phyloP scores from a whole-genome alignment of 2,329 filamentous ascomycete species.

The Kalaharituber pfeilii region DNA sequence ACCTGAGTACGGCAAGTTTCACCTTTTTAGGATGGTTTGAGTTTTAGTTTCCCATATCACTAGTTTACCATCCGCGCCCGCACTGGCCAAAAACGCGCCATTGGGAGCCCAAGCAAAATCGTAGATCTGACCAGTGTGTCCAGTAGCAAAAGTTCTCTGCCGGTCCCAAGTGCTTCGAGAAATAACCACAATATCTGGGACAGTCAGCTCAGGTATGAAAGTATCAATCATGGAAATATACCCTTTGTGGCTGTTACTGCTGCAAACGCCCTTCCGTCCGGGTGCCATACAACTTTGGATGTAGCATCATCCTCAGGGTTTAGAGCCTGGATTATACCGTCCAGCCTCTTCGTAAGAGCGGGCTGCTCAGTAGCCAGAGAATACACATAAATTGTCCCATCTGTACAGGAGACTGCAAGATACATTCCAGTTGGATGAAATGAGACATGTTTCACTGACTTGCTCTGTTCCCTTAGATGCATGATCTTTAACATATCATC shows the following conservation, averaged over 20 bases:
- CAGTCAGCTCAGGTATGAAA: background rate
- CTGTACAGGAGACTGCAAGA: constrained; percentile 66
- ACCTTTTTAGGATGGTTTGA: constrained; percentile 59
- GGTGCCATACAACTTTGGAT: constrained; percentile 71
- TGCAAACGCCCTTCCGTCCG: constrained; percentile 80
- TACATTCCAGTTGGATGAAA: constrained; percentile 67
- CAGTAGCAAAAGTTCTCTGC: constrained; percentile 60
- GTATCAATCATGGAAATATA: constrained; percentile 16
- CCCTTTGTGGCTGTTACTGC: constrained; percentile 56
- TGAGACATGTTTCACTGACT: constrained; percentile 76
- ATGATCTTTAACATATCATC: constrained; percentile 59
- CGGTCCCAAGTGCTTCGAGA: constrained; percentile 82
- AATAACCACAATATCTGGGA: constrained; percentile 57
- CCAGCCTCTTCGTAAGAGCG: constrained; percentile 63
- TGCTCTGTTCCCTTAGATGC: constrained; percentile 64
- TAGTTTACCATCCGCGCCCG: constrained; percentile 50
- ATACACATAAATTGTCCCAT: constrained; percentile 83
- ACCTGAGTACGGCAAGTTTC: background rate
- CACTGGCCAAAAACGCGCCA: constrained; percentile 63
- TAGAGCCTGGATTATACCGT: constrained; percentile 57
- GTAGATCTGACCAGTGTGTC: constrained; percentile 70
- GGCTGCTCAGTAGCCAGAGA: constrained; percentile 62
- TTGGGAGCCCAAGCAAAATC: constrained; percentile 88
- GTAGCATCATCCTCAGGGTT: constrained; percentile 63
- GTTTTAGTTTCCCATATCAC: constrained; percentile 79